Base-by-base conservation (phyloP, 352 stramenopile species). In the Saprolegnia parasitica region DNA sequence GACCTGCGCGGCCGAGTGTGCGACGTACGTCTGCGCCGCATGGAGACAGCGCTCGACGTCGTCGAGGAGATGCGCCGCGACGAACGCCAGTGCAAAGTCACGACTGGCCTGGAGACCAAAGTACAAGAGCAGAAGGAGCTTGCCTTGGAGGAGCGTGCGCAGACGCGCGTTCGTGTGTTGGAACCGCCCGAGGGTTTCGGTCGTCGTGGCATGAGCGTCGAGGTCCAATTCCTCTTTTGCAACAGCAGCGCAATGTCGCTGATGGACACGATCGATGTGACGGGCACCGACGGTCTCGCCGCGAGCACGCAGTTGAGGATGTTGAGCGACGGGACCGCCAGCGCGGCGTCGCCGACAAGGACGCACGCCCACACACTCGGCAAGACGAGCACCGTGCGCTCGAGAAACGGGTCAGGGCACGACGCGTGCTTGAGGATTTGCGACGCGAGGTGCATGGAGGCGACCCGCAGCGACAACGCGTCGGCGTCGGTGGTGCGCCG, bases 1-100 rank as follows among this genome's bases (percentile, higher is more conserved):
- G 45, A 89, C 3, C 62, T 90, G 83, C 10, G 89, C 54, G 29
- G 79, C 75, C 52, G 83, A 90, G 32, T 93, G 82, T 5, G 81
- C 64, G 5, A 89, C 67, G 55, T 91, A 89, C 35, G 24, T 65
- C 32, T 16, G 46, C 21, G 65, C 24, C 1, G 55, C 23, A 23
- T 42, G 20, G 16, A 67, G 40, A 18, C 26, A 54, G 15, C 35
- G 20, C 21, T 86, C 80, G 29, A 87, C 65, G 24, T 74, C 60
- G 39, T 77, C 45, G 32, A 84, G 64, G 15, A 73, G 56, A 9
- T 74, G 54, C 58, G 72, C 60, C 35, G 77, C 52, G 35, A 91
- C 74, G 75, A 82, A 83, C 13, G 40, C 39, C 24, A 72, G 46
- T 11, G 81, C 58, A 66, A 92, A 88, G 0, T 29, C 40, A 21